These are phyloP conservation scores for Beta lomatogona DNA, from an alignment of 179 eudicot species.

Conservation along the genomic window DNA sequence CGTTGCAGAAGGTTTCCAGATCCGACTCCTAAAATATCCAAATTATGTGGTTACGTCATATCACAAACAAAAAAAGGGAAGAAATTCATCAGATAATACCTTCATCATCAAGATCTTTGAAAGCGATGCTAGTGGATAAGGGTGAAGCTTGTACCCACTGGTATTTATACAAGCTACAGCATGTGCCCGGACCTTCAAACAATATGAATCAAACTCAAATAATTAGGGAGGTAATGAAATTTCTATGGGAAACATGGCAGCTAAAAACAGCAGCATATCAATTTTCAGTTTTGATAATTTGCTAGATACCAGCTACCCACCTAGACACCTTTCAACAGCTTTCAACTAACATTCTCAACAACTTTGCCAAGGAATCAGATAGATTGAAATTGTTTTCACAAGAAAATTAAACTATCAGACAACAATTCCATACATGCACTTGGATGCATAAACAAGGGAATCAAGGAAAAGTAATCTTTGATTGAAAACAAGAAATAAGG, in stretches of 20 bases:
- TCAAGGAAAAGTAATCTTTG: background rate
- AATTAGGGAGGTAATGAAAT: constrained; percentile 2
- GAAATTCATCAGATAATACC: constrained; percentile 38
- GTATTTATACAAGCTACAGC: constrained; percentile 71
- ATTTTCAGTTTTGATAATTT: too few species aligned
- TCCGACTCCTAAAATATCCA: constrained; percentile 58
- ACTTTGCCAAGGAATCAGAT: background rate
- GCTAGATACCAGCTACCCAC: background rate
- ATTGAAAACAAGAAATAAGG: too few species aligned
- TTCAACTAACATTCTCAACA: background rate
- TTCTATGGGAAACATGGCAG: background rate
- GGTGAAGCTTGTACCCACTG: constrained; percentile 90
- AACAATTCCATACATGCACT: background rate
- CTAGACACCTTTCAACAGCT: background rate
- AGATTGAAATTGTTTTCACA: background rate
- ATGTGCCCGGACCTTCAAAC: constrained; percentile 63
- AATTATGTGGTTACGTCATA: background rate
- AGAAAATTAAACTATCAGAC: background rate
- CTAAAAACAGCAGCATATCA: background rate
- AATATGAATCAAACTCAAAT: constrained; percentile 16
- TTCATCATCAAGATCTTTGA: constrained; percentile 71
- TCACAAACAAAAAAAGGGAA: background rate
- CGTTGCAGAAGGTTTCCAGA: constrained; percentile 65
- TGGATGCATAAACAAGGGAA: constrained; percentile 8
- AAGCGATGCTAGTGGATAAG: constrained; percentile 66